Evolutionary conservation across 805 yeast species (phyloP), one percentile per base, ranked within the genome.

Genomic region (Saccharomyces kudriavzevii): DNA sequence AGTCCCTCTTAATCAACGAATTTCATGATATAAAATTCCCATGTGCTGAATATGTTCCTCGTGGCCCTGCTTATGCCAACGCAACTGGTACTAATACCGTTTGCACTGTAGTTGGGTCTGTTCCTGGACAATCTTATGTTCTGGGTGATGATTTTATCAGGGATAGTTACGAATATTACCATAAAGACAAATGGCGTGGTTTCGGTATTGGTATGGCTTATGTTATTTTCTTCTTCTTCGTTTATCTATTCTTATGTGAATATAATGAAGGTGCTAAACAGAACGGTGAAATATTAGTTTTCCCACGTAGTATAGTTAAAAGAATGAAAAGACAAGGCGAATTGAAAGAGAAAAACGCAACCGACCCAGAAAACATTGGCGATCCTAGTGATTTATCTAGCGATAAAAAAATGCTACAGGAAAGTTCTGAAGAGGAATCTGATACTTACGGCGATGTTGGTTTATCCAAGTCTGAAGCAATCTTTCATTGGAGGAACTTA

Each of bases 401-500:
- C 11, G 43, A 35, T 35, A 45, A 22, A 22, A 45, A 27, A 27
- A 14, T 45, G 48, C 13, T 45, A 27, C 29, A 26, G 9, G 29
- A 27, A 25, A 45, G 29, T 14, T 43, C 54, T 13, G 59, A 54
- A n/a, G 56, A 54, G 14, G 62, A 53, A 26, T 56, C 51, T 26
- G 29, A 57, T 48, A 22, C 50, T 14, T 47, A 55, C 40, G 67
- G 60, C 20, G 70, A 66, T 24, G 65, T 69, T 20, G 62, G 70
- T 46, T 60, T 70, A 40, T 64, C 64, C 30, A 61, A 59, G 52
- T 66, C 67, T 50, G 70, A 69, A 22, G 82, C 81, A 51, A 80
- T 84, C 45, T 85, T 85, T 77, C 88, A 83, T 64, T 87, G 95
- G 95, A 80, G 81, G 69, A 79, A 87, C 64, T 82, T 87, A 47